Evolutionary conservation across 1,284 basidiomycete species (phyloP), one percentile per base, ranked within the genome.

Genomic region (Ganoderma meredithae): DNA sequence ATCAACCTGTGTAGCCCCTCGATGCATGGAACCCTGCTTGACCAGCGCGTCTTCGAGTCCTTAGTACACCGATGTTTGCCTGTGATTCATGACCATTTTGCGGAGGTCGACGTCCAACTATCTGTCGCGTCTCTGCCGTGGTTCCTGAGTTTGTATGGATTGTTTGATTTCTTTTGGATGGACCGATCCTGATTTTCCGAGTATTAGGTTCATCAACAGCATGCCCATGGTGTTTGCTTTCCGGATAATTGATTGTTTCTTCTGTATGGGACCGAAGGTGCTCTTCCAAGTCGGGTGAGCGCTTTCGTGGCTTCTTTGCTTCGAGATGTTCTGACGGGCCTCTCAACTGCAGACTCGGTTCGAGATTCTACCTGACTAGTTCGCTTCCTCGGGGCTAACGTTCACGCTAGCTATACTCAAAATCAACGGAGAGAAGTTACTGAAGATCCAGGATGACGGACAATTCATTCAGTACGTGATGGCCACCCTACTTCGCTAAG

Each of bases 161-260:
- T 55, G 3, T 31, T 33, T 68, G 40, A n/a, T 36, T 33, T 6
- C 5, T 31, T 19, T 43, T 25, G 22, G 22, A 12, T 22, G 19
- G 25, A 22, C n/a, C 39, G 4, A 25, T 15, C 1, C 58, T 60
- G 25, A 60, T 41, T 13, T 25, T 5, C 33, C 31, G 19, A 19
- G 36, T 47, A 10, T 69, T 59, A 94, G 95, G 72, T 97, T 91
- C 80, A 99, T 99, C 83, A 99, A 99, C 82, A 97, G 95, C 75
- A 98, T 99, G 96, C 98, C 98, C 0, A 94, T 99, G 90, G 92
- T 99, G 60, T 99, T 99, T 77, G 97, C 98, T 0, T 99, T 99
- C 85, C 90, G 98, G 59, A 96, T 99, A 77, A 95, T 98, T 2
- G 98, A 99, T 79, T 99, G 98, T 80, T 98, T 99, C 81, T 95